Base-by-base conservation (phyloP, 2,329 filamentous ascomycete genomes). In the Pseudomassariella vexata region DNA sequence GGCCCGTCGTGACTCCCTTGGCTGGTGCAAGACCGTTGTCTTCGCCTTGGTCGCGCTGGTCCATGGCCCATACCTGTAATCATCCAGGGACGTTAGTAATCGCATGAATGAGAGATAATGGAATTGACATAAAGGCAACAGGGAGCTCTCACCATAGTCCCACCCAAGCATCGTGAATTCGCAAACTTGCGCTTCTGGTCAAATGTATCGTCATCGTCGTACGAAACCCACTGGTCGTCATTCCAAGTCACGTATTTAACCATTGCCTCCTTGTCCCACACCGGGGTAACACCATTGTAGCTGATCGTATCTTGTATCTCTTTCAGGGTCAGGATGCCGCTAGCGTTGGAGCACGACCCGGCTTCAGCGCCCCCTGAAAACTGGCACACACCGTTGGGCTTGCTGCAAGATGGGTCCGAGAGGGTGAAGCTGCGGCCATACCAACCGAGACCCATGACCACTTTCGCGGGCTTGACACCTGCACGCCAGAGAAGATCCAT, bases 381-480 rank as follows among this genome's bases (percentile, higher is more conserved):
- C 11, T 28, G 14, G 9, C 40, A 45, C 11, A 32, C 30, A 9
- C 34, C 39, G 19, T 43, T 35, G 5, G 40, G 42, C 14, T 24
- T 34, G 9, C 35, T 43, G 29, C 38, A 43, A 4, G 31, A 28
- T 4, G 34, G 24, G 15, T 44, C 36, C 6, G 17, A 25, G 6
- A 46, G 22, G 3, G 42, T 46, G 21, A 45, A 40, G 3, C 34
- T 37, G 3, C 50, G 42, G 2, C 52, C 52, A 21, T 56, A 56
- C 27, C 45, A 55, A 3, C 44, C 55, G 12, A 51, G 32, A 1
- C 55, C 53, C 9, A 58, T 26, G 9, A 47, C 42, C 0, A 59
- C 45, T 23, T 50, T 46, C 0, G 27, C 17, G 5, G 54, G 43
- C n/a, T 43, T 41, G 4, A 57, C 42, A 11, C 45, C 43, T 22